Percentiles rank a stretch among this genome's conserved stretches.
phyloP scores from a whole-genome alignment of 768 basidiomycete species.

The Neoboletus magnificus region DNA sequence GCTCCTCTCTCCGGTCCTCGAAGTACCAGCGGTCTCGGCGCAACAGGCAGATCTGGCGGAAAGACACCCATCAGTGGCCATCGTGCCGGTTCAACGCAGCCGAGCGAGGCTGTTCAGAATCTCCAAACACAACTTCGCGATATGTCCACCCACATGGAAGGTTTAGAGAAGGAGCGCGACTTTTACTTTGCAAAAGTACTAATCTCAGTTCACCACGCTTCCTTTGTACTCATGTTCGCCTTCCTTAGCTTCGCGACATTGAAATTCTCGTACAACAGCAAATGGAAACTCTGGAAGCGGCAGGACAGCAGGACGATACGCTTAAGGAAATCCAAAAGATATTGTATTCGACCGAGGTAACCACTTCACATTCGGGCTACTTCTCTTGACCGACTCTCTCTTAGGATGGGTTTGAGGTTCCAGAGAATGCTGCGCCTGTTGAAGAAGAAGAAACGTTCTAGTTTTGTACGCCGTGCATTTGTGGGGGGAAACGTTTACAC shows the following conservation, averaged over 20 bases:
- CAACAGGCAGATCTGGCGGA: slow-evolving; percentile 54
- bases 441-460: slow-evolving; percentile 86
- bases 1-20: slow-evolving; percentile 55
- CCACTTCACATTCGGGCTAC: slow-evolving; percentile 18
- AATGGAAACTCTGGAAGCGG: slow-evolving; percentile 55
- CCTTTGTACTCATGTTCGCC: background rate
- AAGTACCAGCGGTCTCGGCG: slow-evolving; percentile 37
- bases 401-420: slow-evolving; percentile 93
- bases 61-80: slow-evolving; percentile 70
- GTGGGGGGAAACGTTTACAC: slow-evolving; percentile 6
- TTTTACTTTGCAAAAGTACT: slow-evolving; percentile 97
- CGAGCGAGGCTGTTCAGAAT: slow-evolving; percentile 62
- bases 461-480: slow-evolving; percentile 16
- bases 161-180: slow-evolving; percentile 94
- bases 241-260: slow-evolving; percentile 83
- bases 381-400: slow-evolving; percentile 9
- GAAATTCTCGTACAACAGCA: slow-evolving; percentile 90
- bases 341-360: slow-evolving; percentile 90
- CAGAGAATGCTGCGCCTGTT: slow-evolving; percentile 50
- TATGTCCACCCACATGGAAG: slow-evolving; percentile 76
- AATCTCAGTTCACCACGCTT: slow-evolving; percentile 1
- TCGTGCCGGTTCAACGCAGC: slow-evolving; percentile 61
- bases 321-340: slow-evolving; percentile 87
- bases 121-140: slow-evolving; percentile 81
- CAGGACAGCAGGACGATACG: slow-evolving; percentile 55